Conservation (phyloP, 805 yeast species). For the Yarrowia alimentaria region DNA sequence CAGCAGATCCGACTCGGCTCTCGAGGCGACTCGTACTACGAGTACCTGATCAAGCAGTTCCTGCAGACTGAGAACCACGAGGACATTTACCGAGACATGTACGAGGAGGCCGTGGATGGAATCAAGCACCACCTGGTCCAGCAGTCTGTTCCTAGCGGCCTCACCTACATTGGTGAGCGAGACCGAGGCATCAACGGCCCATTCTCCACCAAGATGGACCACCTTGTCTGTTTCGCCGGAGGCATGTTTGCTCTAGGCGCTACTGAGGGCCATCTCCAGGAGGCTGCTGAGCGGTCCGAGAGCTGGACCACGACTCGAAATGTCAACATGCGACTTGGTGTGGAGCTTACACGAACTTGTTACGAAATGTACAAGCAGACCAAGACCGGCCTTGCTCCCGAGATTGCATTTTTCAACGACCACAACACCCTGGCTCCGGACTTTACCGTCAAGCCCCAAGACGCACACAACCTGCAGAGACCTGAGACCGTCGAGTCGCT, state of each 20-base stretch:
- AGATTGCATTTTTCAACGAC: slow-evolving; percentile 78
- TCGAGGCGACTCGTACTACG: slow-evolving; percentile 91
- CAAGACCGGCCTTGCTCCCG: slow-evolving; percentile 81
- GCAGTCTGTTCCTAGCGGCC: slow-evolving; percentile 58
- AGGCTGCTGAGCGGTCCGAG: slow-evolving; percentile 49
- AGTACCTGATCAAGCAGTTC: slow-evolving; percentile 81
- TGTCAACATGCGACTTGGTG: slow-evolving; percentile 65
- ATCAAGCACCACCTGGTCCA: slow-evolving; percentile 64
- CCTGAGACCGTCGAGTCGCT: slow-evolving; percentile 93
- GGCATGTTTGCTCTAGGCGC: slow-evolving; percentile 88
- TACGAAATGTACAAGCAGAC: slow-evolving; percentile 77
- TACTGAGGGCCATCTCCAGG: slow-evolving; percentile 64
- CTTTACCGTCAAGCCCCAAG: slow-evolving; percentile 65
- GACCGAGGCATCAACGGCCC: slow-evolving; percentile 63
- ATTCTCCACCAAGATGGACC: slow-evolving; percentile 80
- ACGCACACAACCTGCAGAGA: slow-evolving; percentile 82
- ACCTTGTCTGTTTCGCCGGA: slow-evolving; percentile 86
- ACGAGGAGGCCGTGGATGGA: slow-evolving; percentile 73
- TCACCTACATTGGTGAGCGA: slow-evolving; percentile 74
- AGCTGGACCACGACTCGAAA: slow-evolving; percentile 60
- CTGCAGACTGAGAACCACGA: slow-evolving; percentile 68
- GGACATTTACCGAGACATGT: slow-evolving; percentile 65
- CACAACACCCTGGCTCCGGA: slow-evolving; percentile 52
- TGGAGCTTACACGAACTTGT: slow-evolving; percentile 75
- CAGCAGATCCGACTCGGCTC: slow-evolving; percentile 75